phyloP scores from a whole-genome alignment of 2,329 filamentous ascomycete genomes.

The Trichophyton benhamiae region DNA sequence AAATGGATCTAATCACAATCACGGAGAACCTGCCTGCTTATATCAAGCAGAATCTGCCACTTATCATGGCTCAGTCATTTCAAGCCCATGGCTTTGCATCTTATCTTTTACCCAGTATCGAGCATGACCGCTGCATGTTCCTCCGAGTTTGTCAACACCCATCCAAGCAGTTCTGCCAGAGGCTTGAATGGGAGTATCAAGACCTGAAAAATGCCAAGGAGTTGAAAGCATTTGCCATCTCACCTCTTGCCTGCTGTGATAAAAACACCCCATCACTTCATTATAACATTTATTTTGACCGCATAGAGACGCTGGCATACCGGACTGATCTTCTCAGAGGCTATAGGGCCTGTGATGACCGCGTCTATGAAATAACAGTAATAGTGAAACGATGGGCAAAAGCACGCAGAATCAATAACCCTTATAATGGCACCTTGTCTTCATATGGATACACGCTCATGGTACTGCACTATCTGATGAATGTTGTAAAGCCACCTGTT shows the following conservation, averaged over 20 bases:
- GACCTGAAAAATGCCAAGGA: neutral
- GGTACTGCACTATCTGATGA: conserved; percentile 82
- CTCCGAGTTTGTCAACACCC: conserved; percentile 74
- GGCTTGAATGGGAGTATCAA: conserved; percentile 12
- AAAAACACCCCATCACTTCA: neutral
- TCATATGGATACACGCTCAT: conserved; percentile 89
- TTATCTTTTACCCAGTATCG: conserved; percentile 49
- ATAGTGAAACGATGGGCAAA: conserved; percentile 92
- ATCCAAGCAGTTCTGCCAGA: conserved; percentile 43
- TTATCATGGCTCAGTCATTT: conserved; percentile 62
- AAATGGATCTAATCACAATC: conserved; percentile 59
- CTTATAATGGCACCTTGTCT: conserved; percentile 73
- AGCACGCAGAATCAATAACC: conserved; percentile 68
- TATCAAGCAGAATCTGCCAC: conserved; percentile 53
- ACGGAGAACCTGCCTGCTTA: conserved; percentile 43
- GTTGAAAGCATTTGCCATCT: neutral
- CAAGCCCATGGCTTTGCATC: conserved; percentile 62
- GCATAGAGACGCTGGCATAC: conserved; percentile 60
- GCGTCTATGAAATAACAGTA: conserved; percentile 64
- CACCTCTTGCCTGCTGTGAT: neutral
- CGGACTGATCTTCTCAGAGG: conserved; percentile 74
- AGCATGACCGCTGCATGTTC: conserved; percentile 67
- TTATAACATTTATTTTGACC: conserved; percentile 75
- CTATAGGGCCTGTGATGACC: conserved; percentile 66
- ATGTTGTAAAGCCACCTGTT: conserved; percentile 66